Evolutionary conservation across 768 basidiomycete species (phyloP).

Genomic region (Pisolithus marmoratus): DNA sequence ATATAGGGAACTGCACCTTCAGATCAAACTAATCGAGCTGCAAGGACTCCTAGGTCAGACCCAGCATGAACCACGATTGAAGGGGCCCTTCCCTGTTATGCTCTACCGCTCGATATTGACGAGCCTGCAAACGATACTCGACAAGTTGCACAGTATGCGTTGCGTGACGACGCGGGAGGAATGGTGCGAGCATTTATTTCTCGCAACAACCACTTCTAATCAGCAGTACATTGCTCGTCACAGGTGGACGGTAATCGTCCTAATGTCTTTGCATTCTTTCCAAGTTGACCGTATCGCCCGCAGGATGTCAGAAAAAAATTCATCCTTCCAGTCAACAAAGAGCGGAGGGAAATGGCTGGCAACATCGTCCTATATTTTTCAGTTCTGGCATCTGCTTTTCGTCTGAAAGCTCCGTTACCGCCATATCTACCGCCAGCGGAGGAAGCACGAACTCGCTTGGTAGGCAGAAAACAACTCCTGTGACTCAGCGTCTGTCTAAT

Average conservation of each 20-base stretch:
- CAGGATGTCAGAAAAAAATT: conserved; percentile 83
- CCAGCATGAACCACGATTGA: conserved; percentile 88
- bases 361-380: conserved; percentile 91
- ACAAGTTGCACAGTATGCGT: conserved; percentile 90
- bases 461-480: conserved; percentile 27
- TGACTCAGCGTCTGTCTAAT: neutral
- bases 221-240: neutral
- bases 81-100: conserved; percentile 88
- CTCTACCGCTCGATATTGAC: conserved; percentile 81
- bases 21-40: conserved; percentile 83
- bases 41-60: conserved; percentile 84
- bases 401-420: conserved; percentile 87
- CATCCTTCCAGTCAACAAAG: conserved; percentile 83
- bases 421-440: conserved; percentile 95
- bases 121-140: conserved; percentile 79
- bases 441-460: conserved; percentile 72
- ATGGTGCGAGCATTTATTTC: conserved; percentile 49
- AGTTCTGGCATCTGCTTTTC: conserved; percentile 70
- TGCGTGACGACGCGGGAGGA: conserved; percentile 95
- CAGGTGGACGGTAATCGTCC: conserved; percentile 65
- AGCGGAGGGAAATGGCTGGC: conserved; percentile 91
- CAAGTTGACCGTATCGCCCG: neutral
- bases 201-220: conserved; percentile 2
- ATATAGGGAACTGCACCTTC: conserved; percentile 88
- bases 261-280: neutral